Evolutionary conservation across 2,329 filamentous ascomycete genomes (phyloP).

Genomic region (Fusarium globosum): DNA sequence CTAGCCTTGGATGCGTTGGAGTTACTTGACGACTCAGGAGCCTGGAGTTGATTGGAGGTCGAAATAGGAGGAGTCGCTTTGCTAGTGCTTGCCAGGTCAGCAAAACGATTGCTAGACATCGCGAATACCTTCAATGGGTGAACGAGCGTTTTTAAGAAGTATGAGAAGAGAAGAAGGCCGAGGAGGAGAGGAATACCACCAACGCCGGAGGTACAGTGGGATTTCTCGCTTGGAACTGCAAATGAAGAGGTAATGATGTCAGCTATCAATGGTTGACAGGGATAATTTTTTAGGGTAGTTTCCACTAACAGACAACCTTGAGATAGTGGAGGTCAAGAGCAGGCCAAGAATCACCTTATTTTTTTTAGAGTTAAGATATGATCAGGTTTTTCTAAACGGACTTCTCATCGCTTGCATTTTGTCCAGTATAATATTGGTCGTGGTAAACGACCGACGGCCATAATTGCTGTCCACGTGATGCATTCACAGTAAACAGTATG

Average conservation of each 20-base stretch:
- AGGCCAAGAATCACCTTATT: not conserved
- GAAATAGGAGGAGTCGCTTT: slow-evolving; percentile 21
- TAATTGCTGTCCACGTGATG: slow-evolving; percentile 16
- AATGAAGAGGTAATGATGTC: slow-evolving; percentile 44
- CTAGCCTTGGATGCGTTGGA: slow-evolving; percentile 52
- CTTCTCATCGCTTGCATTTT: not conserved
- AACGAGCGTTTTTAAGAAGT: not conserved
- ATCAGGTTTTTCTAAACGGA: not conserved
- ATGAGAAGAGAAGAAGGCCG: not conserved
- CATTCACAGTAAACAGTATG: not conserved
- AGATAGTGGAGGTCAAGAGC: not conserved
- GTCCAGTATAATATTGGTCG: not conserved
- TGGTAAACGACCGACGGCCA: not conserved
- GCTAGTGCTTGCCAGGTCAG: slow-evolving; percentile 37
- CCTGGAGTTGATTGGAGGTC: slow-evolving; percentile 16
- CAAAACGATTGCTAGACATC: slow-evolving; percentile 51
- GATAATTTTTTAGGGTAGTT: slow-evolving; percentile 10
- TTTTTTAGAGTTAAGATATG: not conserved
- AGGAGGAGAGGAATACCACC: slow-evolving; percentile 4
- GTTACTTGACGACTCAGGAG: slow-evolving; percentile 33
- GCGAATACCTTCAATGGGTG: slow-evolving; percentile 13
- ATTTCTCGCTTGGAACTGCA: slow-evolving; percentile 22
- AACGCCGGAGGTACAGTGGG: slow-evolving; percentile 6
- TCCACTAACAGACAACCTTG: slow-evolving; percentile 8
- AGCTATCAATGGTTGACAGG: slow-evolving; percentile 30